Evolutionary conservation across 1,139 yeast genomes (phyloP), one percentile per base, ranked within the genome.

Genomic region (Pichia cactophila): DNA sequence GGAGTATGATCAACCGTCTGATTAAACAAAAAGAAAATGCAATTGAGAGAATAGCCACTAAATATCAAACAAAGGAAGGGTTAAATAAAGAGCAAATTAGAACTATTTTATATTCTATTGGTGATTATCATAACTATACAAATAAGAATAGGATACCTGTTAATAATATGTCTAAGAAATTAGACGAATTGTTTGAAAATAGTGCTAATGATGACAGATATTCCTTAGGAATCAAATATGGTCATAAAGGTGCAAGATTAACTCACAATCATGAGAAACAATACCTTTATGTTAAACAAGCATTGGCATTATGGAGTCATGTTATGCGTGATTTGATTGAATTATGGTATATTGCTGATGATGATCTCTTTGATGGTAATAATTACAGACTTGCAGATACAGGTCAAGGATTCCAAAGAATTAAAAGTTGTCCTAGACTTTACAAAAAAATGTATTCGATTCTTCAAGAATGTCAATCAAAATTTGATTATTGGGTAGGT

Each of bases 371-470:
- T 55, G 70, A 70, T 55, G 75, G 80, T 1, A 43, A 65, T 26
- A 67, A 69, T 23, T 83, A 84, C 60, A 72, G 74, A 53, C 66
- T 83, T 38, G 70, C 77, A n/a, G 83, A 83, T 50, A 83, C 90
- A 0, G 92, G 90, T 3, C 92, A 83, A 64, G 92, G 92, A 26
- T 69, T 84, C 28, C 82, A 83, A 61, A 74, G 92, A 54, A 76
- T 84, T 49, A 84, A 84, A 62, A 65, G 83, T 1, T 83, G 89
- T 57, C 89, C 90, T 2, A 68, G 73, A 16, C 73, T 84, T 28
- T 74, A 80, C 62, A 73, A 83, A 48, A 80, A 80, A 50, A 84
- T 84, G 89, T 82, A 82, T 57, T 73, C 71, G 50, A 77, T 84
- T 53, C 70, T 83, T 45, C 65, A 72, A 17, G 81, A 79, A 53